phyloP scores from a whole-genome alignment of 1,284 basidiomycete species.

The Heliocybe sulcata region DNA sequence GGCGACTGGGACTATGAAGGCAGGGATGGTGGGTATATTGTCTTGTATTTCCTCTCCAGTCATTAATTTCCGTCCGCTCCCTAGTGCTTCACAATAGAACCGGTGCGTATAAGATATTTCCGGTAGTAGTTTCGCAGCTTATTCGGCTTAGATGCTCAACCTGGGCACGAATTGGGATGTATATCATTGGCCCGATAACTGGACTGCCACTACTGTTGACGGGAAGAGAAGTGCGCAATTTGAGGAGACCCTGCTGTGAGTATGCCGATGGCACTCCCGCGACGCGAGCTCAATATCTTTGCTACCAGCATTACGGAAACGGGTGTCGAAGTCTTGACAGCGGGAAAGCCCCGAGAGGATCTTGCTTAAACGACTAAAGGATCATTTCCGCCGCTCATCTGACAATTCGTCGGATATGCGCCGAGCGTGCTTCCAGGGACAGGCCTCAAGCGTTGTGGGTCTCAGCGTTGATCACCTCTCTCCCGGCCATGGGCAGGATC shows the following conservation, averaged over 20 bases:
- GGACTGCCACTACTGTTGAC: constrained; percentile 91
- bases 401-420: background rate
- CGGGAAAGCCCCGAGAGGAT: constrained; percentile 35
- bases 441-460: background rate
- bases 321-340: constrained; percentile 86
- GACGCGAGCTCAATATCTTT: constrained; percentile 10
- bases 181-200: constrained; percentile 84
- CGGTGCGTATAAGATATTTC: constrained; percentile 37
- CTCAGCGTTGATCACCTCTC: background rate
- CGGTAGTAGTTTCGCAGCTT: constrained; percentile 14
- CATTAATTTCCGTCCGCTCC: constrained; percentile 7
- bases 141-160: constrained; percentile 77
- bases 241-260: constrained; percentile 88
- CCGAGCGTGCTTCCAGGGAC: too few relatives aligned
- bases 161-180: constrained; percentile 67
- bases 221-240: constrained; percentile 91
- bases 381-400: background rate
- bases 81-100: constrained; percentile 74
- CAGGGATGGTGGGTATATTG: constrained; percentile 61
- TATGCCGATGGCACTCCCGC: constrained; percentile 12
- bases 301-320: constrained; percentile 78
- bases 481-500: constrained; percentile 19
- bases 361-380: constrained; percentile 13
- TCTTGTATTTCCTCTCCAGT: background rate
- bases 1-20: constrained; percentile 75